Evolutionary conservation across 2,329 filamentous ascomycete genomes (phyloP), one percentile per base, ranked within the genome.

Genomic region (Orbilia ellipsospora): DNA sequence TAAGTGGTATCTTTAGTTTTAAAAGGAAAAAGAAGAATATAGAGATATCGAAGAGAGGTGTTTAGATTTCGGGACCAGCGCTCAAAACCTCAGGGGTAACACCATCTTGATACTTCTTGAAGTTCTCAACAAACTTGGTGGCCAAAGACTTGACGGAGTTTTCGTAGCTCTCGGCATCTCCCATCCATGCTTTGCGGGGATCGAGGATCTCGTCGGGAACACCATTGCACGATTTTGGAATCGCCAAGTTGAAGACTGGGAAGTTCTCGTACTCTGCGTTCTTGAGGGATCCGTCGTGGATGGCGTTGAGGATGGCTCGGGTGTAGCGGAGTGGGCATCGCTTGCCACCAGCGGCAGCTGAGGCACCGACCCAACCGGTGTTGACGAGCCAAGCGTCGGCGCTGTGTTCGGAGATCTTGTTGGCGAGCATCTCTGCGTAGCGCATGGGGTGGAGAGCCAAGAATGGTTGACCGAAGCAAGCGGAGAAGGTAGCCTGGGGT

Each of bases 391-490:
- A 99, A 80, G 94, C 95, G 83, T 97, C 96, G 85, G 93, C 91
- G 81, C 93, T 92, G 90, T 99, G 93, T 80, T 92, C 84, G 81
- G 94, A 89, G 82, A 99, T 99, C 91, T 98, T 98, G 83, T 97
- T 92, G 44, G 95, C 95, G 77, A 99, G 88, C 95, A 99, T 99
- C 86, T 90, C 91, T 80, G 95, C 95, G 85, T 99, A 99, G 84
- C 92, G 91, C 95, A 99, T 99, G 81, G 95, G 95, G 88, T 99
- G 95, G 73, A 99, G 90, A 50, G 95, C 95, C 81, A 99, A 87
- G 93, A 99, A 99, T 77, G 95, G 95, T 86, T 99, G 95, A 68
- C 95, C 95, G 85, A 99, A 99, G 89, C 95, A 99, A 63, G 94
- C 96, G 26, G 94, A 98, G 90, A 99, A 99, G 81, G 95, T 99